These are phyloP conservation scores for Cladosporium sp. DNA, from an alignment of 2,329 filamentous ascomycete species.

Conservation along the genomic window DNA sequence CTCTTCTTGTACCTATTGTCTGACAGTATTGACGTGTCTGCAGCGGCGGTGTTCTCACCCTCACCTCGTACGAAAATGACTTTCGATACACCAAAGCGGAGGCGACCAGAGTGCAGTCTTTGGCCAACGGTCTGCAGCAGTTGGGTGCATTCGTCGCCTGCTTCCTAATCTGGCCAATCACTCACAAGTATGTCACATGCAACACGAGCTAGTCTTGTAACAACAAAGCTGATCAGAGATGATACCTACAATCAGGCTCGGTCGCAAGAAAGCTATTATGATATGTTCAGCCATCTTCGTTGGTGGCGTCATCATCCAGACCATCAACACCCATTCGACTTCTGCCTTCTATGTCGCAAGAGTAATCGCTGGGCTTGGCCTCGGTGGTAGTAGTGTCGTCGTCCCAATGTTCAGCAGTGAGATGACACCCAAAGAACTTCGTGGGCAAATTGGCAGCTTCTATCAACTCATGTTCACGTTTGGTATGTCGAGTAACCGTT, in stretches of 20 bases:
- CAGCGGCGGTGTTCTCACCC: constrained; percentile 26
- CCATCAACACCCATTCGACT: constrained; percentile 41
- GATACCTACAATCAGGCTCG: constrained; percentile 22
- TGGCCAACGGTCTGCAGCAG: constrained; percentile 47
- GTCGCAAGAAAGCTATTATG: constrained; percentile 41
- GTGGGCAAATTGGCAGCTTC: constrained; percentile 45
- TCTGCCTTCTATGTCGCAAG: constrained; percentile 42
- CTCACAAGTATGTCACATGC: constrained; percentile 26
- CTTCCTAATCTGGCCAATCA: constrained; percentile 45
- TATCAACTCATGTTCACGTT: constrained; percentile 47
- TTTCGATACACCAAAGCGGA: constrained; percentile 25
- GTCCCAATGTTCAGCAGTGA: constrained; percentile 38
- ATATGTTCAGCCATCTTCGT: constrained; percentile 39
- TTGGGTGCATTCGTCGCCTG: constrained; percentile 49
- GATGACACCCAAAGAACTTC: constrained; percentile 39
- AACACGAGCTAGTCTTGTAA: too few relatives aligned
- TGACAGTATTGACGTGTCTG: constrained; percentile 33
- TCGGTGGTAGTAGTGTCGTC: constrained; percentile 42
- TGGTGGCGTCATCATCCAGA: constrained; percentile 40
- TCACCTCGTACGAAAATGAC: constrained; percentile 20
- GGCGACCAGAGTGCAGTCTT: constrained; percentile 38
- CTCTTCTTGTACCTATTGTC: background rate
- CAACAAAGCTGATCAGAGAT: too few relatives aligned
- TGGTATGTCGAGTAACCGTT: constrained; percentile 19
- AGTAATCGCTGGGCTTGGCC: constrained; percentile 43